Conservation (phyloP, 2,329 filamentous ascomycete species). For the Rhinocladiella mackenziei region DNA sequence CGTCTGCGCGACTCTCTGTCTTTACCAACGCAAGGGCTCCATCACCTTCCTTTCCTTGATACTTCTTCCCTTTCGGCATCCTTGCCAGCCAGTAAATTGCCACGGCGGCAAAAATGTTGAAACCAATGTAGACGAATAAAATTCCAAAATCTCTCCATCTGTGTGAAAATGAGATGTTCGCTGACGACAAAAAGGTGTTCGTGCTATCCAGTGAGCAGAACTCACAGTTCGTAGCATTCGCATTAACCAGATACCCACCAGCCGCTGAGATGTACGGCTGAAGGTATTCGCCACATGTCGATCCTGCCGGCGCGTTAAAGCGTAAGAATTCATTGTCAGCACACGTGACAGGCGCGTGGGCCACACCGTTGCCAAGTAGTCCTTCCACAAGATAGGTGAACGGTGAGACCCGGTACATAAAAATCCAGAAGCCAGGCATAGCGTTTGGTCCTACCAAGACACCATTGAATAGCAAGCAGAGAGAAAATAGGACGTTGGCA, state of each 20-base stretch:
- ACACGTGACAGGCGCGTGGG: constrained; percentile 62
- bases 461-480: constrained; percentile 57
- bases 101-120: constrained; percentile 59
- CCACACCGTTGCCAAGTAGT: constrained; percentile 67
- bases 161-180: constrained; percentile 44
- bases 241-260: constrained; percentile 53
- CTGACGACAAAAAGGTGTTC: constrained; percentile 45
- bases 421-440: constrained; percentile 69
- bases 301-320: constrained; percentile 56
- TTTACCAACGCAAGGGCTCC: no score
- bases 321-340: constrained; percentile 63
- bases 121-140: constrained; percentile 60
- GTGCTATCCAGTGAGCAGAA: constrained; percentile 48
- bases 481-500: constrained; percentile 56
- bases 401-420: constrained; percentile 75
- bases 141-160: constrained; percentile 67
- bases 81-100: constrained; percentile 60
- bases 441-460: constrained; percentile 57
- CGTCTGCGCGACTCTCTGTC: no score
- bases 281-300: constrained; percentile 61
- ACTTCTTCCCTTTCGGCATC: constrained; percentile 48
- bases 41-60: no score
- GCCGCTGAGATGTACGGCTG: constrained; percentile 43
- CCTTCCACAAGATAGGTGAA: constrained; percentile 75
- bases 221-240: constrained; percentile 49